Evolutionary conservation across 2,329 filamentous ascomycete genomes (phyloP), one percentile per base, ranked within the genome.

Genomic region (Cercospora canescens): DNA sequence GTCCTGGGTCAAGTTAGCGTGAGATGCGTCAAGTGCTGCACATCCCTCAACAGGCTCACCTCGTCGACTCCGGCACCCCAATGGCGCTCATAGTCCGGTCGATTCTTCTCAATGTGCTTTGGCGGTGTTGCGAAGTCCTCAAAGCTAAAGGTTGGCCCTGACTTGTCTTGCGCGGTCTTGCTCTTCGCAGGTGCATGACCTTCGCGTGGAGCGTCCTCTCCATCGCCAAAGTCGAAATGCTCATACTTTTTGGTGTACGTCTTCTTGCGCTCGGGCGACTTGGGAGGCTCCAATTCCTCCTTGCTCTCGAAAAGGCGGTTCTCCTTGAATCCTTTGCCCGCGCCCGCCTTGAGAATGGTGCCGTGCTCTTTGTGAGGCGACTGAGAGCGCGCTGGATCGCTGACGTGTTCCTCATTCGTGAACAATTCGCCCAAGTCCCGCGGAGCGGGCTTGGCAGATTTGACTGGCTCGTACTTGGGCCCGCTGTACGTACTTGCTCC

Each of bases 111-210:
- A 4, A 86, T 84, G 56, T 87, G 83, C 83, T 96, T 97, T 70
- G 90, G 86, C 0, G 94, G 94, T 0, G 94, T 97, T 16, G 83
- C 82, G 73, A 96, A 96, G 79, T 97, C 93, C 67, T 92, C 88
- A 78, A 98, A 98, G 57, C 88, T 88, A 93, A 94, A 97, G 68
- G 92, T 89, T 69, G 88, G 88, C 66, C 85, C 82, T 61, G 84
- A 78, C 21, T 83, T 75, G 74, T 72, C 64, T 76, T 76, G 54
- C n/a, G 60, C 32, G 50, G 16, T 32, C 71, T 72, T 35, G 75
- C 76, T 67, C 73, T 74, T 41, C 68, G 78, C 57, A 70, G 71
- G 60, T 34, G 65, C 63, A 28, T 68, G 52, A n/a, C 65, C 64
- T 4, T 32, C 59, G 30, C 45, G 63, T 18, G 80, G 72, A 45